Conservation (phyloP, 116 monocot species). For the Posidonia oceanica region DNA sequence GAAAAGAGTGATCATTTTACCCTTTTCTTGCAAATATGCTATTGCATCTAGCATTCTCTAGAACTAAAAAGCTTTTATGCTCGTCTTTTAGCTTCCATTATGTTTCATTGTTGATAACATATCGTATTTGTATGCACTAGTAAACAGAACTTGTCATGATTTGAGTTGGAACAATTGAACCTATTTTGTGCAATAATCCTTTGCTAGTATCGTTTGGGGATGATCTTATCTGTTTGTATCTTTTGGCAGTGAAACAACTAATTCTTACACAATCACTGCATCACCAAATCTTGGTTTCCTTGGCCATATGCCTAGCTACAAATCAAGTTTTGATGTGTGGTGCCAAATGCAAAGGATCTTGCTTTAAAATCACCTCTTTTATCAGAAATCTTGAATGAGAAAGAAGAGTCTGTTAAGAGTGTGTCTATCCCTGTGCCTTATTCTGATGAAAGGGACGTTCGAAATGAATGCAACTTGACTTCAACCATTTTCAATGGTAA, state of each 20-base stretch:
- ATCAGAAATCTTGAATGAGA: conserved; percentile 17
- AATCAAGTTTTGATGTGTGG: conserved; percentile 35
- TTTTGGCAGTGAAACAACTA: conserved; percentile 47
- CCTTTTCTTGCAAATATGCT: no score
- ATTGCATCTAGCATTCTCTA: no score
- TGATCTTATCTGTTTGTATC: not conserved
- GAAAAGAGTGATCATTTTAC: no score
- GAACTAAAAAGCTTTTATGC: no score
- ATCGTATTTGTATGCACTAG: no score
- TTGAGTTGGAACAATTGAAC: no score
- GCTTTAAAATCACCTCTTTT: conserved; percentile 38
- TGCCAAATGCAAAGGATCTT: conserved; percentile 28
- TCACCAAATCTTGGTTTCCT: conserved; percentile 68
- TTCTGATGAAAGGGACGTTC: conserved; percentile 19
- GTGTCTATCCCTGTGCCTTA: conserved; percentile 28
- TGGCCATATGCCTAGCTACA: conserved; percentile 33
- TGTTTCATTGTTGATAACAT: no score
- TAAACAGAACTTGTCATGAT: no score
- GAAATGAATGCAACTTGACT: conserved; percentile 58
- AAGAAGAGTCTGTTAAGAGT: conserved; percentile 14
- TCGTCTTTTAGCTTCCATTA: no score
- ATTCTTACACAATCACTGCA: conserved; percentile 75
- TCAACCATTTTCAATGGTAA: conserved; percentile 94
- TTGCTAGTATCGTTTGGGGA: no score
- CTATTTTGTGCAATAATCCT: no score